Evolutionary conservation across 2,329 filamentous ascomycete species (phyloP).

Genomic region (Colletotrichum nymphaeae): DNA sequence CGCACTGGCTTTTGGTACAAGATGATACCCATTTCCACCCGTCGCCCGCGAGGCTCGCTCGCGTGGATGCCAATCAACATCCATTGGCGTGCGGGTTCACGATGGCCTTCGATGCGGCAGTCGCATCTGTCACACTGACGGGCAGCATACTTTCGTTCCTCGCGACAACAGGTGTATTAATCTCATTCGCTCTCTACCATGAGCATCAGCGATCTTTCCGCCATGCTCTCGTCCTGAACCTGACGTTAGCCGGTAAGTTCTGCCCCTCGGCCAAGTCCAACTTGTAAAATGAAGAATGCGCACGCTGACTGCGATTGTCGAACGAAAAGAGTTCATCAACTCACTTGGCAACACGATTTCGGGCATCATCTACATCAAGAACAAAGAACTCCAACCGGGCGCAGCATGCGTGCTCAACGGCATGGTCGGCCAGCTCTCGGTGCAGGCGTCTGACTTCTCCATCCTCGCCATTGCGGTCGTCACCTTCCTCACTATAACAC

Average conservation of each 20-base stretch:
- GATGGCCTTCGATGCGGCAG: conserved; percentile 34
- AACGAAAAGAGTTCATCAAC: conserved; percentile 51
- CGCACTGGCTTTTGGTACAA: conserved; percentile 28
- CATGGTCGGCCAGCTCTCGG: conserved; percentile 57
- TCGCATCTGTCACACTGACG: conserved; percentile 31
- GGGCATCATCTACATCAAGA: conserved; percentile 47
- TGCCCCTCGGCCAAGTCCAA: neutral
- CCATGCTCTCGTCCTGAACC: conserved; percentile 39
- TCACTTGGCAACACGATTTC: conserved; percentile 55
- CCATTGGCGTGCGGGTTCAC: conserved; percentile 32
- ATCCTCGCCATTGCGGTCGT: conserved; percentile 57
- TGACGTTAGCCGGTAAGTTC: conserved; percentile 39
- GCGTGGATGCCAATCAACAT: conserved; percentile 26
- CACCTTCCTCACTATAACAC: conserved; percentile 52
- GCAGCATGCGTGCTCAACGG: conserved; percentile 54
- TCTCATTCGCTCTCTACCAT: conserved; percentile 31
- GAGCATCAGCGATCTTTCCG: conserved; percentile 39
- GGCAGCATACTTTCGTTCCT: conserved; percentile 33
- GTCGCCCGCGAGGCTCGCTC: neutral
- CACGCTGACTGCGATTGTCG: neutral
- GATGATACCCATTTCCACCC: conserved; percentile 30
- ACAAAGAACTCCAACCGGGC: conserved; percentile 42
- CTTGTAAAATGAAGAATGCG: neutral
- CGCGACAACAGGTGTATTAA: conserved; percentile 26
- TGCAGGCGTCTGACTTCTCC: conserved; percentile 55